Percentiles rank a stretch among this genome's conserved stretches.
phyloP scores from a whole-genome alignment of 1,284 basidiomycete species.

The Spongispora temasekensis region DNA sequence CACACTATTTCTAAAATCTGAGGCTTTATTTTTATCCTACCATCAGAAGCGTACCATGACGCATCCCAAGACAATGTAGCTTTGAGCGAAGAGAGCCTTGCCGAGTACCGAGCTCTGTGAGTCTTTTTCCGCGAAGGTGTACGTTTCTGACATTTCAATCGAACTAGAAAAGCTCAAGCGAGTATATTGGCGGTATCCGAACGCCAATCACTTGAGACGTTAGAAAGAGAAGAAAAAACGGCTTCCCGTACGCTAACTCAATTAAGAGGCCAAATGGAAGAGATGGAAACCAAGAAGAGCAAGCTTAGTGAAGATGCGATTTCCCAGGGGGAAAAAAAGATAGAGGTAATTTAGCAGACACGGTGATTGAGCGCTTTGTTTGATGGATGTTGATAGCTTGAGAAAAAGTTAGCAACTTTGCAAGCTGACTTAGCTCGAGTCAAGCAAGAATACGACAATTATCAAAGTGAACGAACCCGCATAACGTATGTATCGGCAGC shows the following conservation, averaged over 20 bases:
- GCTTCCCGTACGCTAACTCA: conserved; percentile 66
- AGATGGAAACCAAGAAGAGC: conserved; percentile 60
- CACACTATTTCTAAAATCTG: background rate
- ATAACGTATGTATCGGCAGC: conserved; percentile 55
- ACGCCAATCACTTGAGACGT: conserved; percentile 81
- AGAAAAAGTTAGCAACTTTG: conserved; percentile 55
- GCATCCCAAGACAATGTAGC: conserved; percentile 76
- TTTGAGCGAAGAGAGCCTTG: conserved; percentile 81
- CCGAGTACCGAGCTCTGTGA: conserved; percentile 86
- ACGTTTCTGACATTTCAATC: conserved; percentile 8
- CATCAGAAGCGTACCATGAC: conserved; percentile 73
- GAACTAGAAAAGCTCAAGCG: conserved; percentile 70
- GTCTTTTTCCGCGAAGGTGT: conserved; percentile 25
- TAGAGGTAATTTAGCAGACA: conserved; percentile 47
- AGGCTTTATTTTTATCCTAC: conserved; percentile 6
- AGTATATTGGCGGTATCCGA: conserved; percentile 83
- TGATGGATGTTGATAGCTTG: conserved; percentile 48
- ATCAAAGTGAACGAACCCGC: conserved; percentile 72
- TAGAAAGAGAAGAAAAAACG: conserved; percentile 84
- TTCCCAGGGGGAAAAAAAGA: conserved; percentile 56
- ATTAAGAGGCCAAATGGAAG: conserved; percentile 67
- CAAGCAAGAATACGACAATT: conserved; percentile 73
- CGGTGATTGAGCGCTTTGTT: background rate
- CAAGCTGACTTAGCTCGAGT: conserved; percentile 57
- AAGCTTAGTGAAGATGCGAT: conserved; percentile 65